Evolutionary conservation across 2,329 filamentous ascomycete genomes (phyloP).

Genomic region (Aspergillus ibericus): DNA sequence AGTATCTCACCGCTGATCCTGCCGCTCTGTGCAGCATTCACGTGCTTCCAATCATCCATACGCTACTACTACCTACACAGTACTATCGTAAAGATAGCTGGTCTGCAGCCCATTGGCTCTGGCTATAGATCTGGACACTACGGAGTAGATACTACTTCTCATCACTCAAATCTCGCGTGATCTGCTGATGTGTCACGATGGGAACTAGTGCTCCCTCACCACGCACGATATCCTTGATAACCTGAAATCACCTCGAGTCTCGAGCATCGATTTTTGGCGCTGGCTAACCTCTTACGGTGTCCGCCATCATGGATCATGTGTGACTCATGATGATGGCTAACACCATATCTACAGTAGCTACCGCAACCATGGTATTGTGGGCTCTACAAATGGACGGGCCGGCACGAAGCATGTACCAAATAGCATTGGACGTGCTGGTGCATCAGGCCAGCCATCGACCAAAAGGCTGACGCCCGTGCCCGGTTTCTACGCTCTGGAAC

Average conservation of each 20-base stretch:
- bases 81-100: no score
- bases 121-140: no score
- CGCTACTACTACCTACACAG: no score
- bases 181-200: no score
- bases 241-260: not conserved
- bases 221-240: no score
- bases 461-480: not conserved
- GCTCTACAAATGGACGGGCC: not conserved
- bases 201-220: no score
- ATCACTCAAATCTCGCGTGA: no score
- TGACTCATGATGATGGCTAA: not conserved
- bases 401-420: not conserved
- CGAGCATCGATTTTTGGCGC: not conserved
- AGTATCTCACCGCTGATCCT: constrained; percentile 2
- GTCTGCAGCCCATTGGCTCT: no score
- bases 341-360: not conserved
- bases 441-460: not conserved
- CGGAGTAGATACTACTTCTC: no score
- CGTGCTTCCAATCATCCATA: no score
- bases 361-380: no score
- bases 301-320: not conserved
- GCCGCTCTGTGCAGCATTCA: not conserved
- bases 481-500: not conserved
- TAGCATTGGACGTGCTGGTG: not conserved
- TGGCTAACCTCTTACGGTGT: not conserved